Evolutionary conservation across 768 basidiomycete species (phyloP), one percentile per base, ranked within the genome.

Genomic region (Podaxis pistillaris): DNA sequence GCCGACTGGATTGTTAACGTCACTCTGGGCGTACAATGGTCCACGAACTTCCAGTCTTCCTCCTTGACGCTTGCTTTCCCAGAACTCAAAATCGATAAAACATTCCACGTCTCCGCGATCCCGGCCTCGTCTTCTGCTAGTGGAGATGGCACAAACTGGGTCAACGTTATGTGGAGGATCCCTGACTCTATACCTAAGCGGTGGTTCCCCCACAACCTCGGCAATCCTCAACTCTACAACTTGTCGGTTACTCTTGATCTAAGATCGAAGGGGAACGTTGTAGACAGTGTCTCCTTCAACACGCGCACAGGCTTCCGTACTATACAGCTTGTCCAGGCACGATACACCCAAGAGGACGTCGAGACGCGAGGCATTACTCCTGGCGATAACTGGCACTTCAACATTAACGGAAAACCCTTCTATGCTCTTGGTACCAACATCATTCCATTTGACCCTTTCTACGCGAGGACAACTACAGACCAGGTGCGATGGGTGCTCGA

Each of bases 381-480:
- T 1, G 84, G 85, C 6, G 83, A 87, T 64, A 78, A 86, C 65
- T 86, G 83, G 80, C 83, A 86, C 68, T 86, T 86, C 67, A 76
- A 81, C 63, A 76, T 86, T 61, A 86, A 86, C 56, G 85, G 85
- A 9, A 79, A 79, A 67, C 77, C 78, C 13, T 84, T 86, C 66
- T 86, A 83, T 63, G 80, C 77, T 55, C 74, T 79, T 8, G 84
- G 85, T 8, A 84, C 83, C 26, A 86, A 85, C 58, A 78, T 85
- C 65, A 84, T 86, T 60, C 86, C 86, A 1, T 86, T 84, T 65
- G 85, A 87, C 70, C 81, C 82, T 7, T 86, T 87, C 69, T 85
- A 86, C 63, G 72, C 83, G 33, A 74, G 85, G 44, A 80, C 75
- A 12, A 78, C 79, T 9, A 76, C 80, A 11, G 83, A 82, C 26